Conservation (phyloP, 148 eudicot genomes). For the Mesembryanthemum crystallinum region DNA sequence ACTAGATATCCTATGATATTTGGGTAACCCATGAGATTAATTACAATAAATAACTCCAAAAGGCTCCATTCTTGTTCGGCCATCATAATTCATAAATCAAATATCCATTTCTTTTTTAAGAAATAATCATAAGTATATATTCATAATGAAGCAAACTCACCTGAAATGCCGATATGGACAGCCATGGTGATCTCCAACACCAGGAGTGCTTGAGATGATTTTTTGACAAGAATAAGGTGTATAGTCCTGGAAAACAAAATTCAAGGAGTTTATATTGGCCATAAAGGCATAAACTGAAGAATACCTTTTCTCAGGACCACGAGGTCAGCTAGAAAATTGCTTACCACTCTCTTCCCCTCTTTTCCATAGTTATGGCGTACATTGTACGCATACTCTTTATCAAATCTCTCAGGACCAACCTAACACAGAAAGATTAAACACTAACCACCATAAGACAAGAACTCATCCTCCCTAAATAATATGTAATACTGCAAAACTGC, state of each 20-base stretch:
- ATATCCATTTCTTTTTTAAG: too few species aligned
- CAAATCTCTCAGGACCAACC: slow-evolving; percentile 94
- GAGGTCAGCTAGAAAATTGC: slow-evolving; percentile 11
- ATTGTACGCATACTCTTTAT: slow-evolving; percentile 92
- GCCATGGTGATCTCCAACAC: slow-evolving; percentile 98
- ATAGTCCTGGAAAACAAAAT: slow-evolving; percentile 54
- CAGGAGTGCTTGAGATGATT: slow-evolving; percentile 66
- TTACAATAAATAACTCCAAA: too few species aligned
- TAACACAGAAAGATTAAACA: slow-evolving; percentile 29
- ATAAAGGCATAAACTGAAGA: neutral
- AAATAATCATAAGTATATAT: too few species aligned
- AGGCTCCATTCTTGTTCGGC: neutral
- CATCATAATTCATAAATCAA: neutral
- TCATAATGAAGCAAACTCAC: slow-evolving; percentile 30
- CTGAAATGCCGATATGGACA: slow-evolving; percentile 99
- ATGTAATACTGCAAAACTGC: neutral
- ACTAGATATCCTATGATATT: neutral
- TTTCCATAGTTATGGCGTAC: slow-evolving; percentile 95
- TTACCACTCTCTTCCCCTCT: slow-evolving; percentile 94
- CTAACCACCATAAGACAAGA: neutral
- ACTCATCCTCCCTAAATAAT: neutral
- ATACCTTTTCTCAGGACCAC: neutral
- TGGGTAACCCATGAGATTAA: neutral
- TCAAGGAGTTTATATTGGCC: neutral
- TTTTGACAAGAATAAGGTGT: slow-evolving; percentile 87